These are phyloP conservation scores for Haberlea rhodopensis DNA, from an alignment of 257 asterid species.

Conservation along the genomic window DNA sequence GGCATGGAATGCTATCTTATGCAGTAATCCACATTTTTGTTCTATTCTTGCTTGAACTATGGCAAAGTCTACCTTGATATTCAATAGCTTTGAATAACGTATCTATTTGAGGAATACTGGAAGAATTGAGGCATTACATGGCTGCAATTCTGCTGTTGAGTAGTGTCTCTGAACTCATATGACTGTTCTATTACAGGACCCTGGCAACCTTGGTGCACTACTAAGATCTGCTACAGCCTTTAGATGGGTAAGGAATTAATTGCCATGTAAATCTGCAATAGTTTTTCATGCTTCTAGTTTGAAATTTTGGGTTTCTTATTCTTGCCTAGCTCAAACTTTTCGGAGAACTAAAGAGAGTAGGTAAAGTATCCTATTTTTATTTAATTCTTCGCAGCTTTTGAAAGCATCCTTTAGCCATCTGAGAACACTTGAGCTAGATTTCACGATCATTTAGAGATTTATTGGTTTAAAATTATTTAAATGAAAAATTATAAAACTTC, in stretches of 20 bases:
- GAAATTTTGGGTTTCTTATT: neutral
- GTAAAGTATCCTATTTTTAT: neutral
- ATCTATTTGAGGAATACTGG: neutral
- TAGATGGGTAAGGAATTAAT: constrained; percentile 65
- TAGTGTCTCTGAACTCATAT: constrained; percentile 13
- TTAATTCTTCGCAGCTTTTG: neutral
- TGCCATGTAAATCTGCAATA: neutral
- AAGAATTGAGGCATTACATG: constrained; percentile 4
- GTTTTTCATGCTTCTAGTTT: neutral
- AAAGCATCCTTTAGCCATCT: neutral
- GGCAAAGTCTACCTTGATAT: constrained; percentile 10
- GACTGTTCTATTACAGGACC: constrained; percentile 64
- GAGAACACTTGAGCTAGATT: neutral
- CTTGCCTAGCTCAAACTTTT: neutral
- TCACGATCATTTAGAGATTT: neutral
- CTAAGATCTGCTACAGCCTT: constrained; percentile 88
- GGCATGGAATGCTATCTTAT: no score
- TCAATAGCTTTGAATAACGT: constrained; percentile 10
- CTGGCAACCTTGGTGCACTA: constrained; percentile 91
- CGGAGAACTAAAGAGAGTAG: neutral
- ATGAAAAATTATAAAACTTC: neutral
- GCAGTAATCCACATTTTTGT: neutral
- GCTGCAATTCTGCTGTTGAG: neutral
- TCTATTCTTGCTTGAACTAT: neutral
- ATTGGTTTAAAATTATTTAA: neutral